Evolutionary conservation across 2,329 filamentous ascomycete species (phyloP), one percentile per base, ranked within the genome.

Genomic region (Dryadomyces quercivorus): DNA sequence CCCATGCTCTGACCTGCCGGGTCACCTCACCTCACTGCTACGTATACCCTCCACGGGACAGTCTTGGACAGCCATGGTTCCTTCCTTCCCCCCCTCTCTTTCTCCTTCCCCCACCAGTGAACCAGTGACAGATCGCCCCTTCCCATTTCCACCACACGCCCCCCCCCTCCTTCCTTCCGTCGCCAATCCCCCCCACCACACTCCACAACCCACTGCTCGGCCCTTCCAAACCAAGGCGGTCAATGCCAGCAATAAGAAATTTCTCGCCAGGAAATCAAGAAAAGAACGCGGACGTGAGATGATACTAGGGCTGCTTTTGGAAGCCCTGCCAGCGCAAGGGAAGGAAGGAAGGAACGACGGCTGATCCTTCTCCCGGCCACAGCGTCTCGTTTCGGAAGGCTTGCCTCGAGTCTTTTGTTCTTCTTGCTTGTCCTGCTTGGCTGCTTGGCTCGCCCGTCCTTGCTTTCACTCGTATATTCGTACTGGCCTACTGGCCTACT

Each of bases 71-170:
- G n/a, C n/a, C n/a, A n/a, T n/a, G n/a, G n/a, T n/a, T 22, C 21
- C 36, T 21, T 16, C n/a, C 36, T n/a, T 42, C 31, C 3, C 5
- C 9, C 34, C 16, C 36, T 42, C 48, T 47, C 49, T 36, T 21
- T 15, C 38, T 52, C 44, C 38, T 40, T 43, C 20, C 21, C 22
- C 21, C n/a, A 34, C 46, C 34, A 18, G 15, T 36, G 26, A 50
- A 46, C 52, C 51, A 53, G 55, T 53, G 40, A 55, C 48, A 36
- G 53, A 31, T 53, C 52, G 53, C 48, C 47, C 52, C 44, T 20
- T 55, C 50, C 55, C 46, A 53, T 49, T 43, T 51, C 16, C 55
- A 46, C n/a, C 31, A 48, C 34, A 40, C 52, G 18, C 52, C 51
- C 52, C 21, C 52, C 51, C 57, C 55, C 51, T 48, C 57, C 44